Percentiles rank a stretch among this genome's conserved stretches.
Evolutionary conservation across 2,329 filamentous ascomycete genomes (phyloP).

Genomic region (Ophiostoma pallidulum): DNA sequence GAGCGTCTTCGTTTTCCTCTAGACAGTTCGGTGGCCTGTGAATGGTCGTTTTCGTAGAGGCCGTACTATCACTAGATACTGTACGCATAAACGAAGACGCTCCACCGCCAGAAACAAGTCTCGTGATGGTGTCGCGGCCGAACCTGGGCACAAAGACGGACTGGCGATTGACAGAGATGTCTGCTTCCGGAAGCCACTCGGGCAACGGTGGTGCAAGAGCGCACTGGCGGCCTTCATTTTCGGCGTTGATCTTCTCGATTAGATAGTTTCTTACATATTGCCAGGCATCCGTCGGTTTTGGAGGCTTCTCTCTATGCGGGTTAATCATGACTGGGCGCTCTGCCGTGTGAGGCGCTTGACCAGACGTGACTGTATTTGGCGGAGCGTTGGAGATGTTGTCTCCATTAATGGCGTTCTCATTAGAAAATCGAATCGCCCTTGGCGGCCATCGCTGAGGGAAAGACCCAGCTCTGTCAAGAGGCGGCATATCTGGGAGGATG

Average conservation of each 20-base stretch:
- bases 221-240: constrained; percentile 11
- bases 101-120: background rate
- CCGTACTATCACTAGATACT: constrained; percentile 5
- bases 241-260: constrained; percentile 13
- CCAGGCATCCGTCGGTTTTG: constrained; percentile 10
- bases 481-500: background rate
- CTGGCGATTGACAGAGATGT: background rate
- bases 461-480: background rate
- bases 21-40: background rate
- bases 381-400: background rate
- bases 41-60: background rate
- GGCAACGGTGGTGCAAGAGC: constrained; percentile 7
- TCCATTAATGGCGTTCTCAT: background rate
- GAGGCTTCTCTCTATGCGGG: no score
- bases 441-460: constrained; percentile 10
- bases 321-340: no score
- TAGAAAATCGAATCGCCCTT: constrained; percentile 15
- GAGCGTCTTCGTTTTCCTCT: background rate
- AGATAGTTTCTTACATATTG: constrained; percentile 14
- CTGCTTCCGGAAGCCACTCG: constrained; percentile 5
- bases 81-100: background rate
- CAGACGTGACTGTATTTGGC: no score
- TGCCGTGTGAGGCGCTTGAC: no score
- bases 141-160: background rate
- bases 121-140: background rate